Base-by-base conservation (phyloP, 2,329 filamentous ascomycete species). In the Botryotinia narcissicola region DNA sequence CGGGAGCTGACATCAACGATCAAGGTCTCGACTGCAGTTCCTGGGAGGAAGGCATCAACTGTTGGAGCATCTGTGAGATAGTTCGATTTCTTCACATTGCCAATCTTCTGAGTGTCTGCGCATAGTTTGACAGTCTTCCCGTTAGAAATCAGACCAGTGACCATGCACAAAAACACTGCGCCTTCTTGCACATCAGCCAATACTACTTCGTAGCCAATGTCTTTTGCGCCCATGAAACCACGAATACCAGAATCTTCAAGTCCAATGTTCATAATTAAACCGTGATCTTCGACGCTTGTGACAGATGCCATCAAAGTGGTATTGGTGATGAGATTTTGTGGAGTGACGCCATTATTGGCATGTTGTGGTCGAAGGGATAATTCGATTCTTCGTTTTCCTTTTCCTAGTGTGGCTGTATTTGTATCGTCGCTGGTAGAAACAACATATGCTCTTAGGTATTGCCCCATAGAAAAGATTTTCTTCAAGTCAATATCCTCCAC, bases 251-350 rank as follows among this genome's bases (percentile, higher is more conserved):
- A 84, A 71, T 90, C 89, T 51, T 90, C 86, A 10, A 98, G 85
- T 29, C 94, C 94, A 54, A 98, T 84, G 78, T 98, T 94, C 94
- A 99, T 97, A 73, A 98, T 89, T 73, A 96, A 88, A 75, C 96
- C 96, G 80, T 97, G 95, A 79, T 99, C 97, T 82, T 99, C 95
- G n/a, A 97, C 92, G 82, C 95, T 99, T 69, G 88, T 84, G 40
- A 99, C 91, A 0, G 94, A 92, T 2, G 94, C 95, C 87, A 98
- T 97, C 32, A 98, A 85, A 63, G 93, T 94, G 76, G 86, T 87
- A 79, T 97, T 92, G 59, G 87, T 83, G 16, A 96, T 90, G 16
- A 98, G 83, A 78, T 94, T 93, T 59, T 92, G 89, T 77, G 89
- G 87, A 5, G 88, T 85, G 35, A 99, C 85, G 1, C 93, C 91